Evolutionary conservation across 208 protist species (phyloP).

Genomic region (Trypanosoma scelopori): DNA sequence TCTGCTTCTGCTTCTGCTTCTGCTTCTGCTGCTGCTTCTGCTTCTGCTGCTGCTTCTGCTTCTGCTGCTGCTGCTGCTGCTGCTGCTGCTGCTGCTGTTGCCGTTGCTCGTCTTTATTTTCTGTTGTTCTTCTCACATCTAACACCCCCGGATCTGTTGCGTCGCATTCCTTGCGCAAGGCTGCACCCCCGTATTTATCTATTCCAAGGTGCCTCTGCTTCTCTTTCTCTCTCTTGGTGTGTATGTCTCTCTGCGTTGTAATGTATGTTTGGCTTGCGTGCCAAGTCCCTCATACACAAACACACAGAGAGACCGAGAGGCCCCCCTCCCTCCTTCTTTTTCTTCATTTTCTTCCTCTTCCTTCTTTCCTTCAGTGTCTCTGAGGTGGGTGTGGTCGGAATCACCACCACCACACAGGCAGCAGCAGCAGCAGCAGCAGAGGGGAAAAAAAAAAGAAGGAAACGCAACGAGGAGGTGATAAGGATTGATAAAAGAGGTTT

Average conservation of each 20-base stretch:
- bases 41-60: no score
- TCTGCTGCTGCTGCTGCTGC: no score
- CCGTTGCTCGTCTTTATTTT: conserved; percentile 7
- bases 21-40: no score
- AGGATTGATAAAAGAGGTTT: neutral
- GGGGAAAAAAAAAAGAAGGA: conserved; percentile 3
- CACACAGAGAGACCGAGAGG: no score
- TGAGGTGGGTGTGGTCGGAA: neutral
- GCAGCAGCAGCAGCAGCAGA: neutral
- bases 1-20: no score
- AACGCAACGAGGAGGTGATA: no score
- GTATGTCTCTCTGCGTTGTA: no score
- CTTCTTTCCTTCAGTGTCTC: conserved; percentile 18
- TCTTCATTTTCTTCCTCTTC: conserved; percentile 7
- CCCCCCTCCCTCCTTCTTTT: conserved; percentile 9
- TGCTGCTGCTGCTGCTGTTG: no score
- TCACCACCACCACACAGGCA: neutral
- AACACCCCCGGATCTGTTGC: no score
- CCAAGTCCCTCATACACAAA: no score
- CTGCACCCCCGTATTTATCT: neutral
- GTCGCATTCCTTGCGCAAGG: no score
- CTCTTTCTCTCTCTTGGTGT: conserved; percentile 12
- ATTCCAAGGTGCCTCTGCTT: conserved; percentile 3
- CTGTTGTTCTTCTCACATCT: conserved; percentile 3
- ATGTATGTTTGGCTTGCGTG: no score